Evolutionary conservation across 352 stramenopile genomes (phyloP).

Genomic region (Hyaloperonospora arabidopsidis): DNA sequence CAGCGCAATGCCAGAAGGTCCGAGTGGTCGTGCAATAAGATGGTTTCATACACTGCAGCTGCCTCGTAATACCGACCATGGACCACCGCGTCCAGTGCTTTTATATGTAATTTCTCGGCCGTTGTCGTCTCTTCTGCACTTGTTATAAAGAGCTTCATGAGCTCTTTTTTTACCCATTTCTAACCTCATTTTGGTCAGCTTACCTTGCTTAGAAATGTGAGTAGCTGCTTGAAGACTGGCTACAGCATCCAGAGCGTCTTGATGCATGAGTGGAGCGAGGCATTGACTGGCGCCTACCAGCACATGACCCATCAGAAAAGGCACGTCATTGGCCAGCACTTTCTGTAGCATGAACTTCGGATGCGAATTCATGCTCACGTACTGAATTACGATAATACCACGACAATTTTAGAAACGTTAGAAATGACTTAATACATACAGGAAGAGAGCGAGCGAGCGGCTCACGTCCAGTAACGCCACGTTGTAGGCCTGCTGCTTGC

Average conservation of each 20-base stretch:
- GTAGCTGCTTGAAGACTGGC: slow-evolving; percentile 24
- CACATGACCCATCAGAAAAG: slow-evolving; percentile 80
- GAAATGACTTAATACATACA: slow-evolving; percentile 2
- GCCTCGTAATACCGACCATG: slow-evolving; percentile 60
- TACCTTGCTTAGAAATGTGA: slow-evolving; percentile 32
- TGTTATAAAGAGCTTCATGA: slow-evolving; percentile 4
- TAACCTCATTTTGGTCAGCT: slow-evolving; percentile 4
- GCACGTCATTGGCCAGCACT: slow-evolving; percentile 46
- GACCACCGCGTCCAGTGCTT: slow-evolving; percentile 62
- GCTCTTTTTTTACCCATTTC: slow-evolving; percentile 1
- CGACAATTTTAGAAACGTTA: slow-evolving; percentile 20
- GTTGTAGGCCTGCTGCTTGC: slow-evolving; percentile 65
- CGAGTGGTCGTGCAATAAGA: slow-evolving; percentile 52
- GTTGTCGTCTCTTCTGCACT: slow-evolving; percentile 22
- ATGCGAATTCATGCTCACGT: slow-evolving; percentile 73
- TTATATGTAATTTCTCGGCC: slow-evolving; percentile 64
- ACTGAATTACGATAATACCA: slow-evolving; percentile 24
- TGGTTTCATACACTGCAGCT: slow-evolving; percentile 69
- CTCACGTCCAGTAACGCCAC: slow-evolving; percentile 58
- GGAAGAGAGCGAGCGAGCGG: slow-evolving; percentile 1
- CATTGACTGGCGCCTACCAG: slow-evolving; percentile 71
- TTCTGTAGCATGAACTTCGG: slow-evolving; percentile 68
- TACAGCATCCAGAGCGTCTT: slow-evolving; percentile 52
- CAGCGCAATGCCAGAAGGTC: slow-evolving; percentile 75
- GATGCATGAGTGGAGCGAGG: slow-evolving; percentile 52